Percentiles rank a stretch among this genome's conserved stretches.
Evolutionary conservation across 2,329 filamentous ascomycete genomes (phyloP).

Genomic region (Alternaria incomplexa): DNA sequence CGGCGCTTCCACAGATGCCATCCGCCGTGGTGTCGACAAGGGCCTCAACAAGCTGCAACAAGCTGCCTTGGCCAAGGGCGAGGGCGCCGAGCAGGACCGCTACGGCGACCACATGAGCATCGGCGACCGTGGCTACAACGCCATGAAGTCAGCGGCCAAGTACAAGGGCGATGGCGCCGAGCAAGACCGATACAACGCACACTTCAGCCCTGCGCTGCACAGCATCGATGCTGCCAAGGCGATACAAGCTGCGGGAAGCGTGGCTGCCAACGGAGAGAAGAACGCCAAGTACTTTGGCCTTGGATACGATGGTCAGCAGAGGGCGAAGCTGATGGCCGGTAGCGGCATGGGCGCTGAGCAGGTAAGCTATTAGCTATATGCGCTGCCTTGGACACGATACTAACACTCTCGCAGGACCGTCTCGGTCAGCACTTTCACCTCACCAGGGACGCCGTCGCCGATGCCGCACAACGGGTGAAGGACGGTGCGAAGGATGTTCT

Average conservation of each 20-base stretch:
- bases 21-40: constrained; percentile 27
- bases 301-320: constrained; percentile 39
- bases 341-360: constrained; percentile 44
- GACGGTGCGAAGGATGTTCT: constrained; percentile 32
- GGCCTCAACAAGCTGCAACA: constrained; percentile 26
- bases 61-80: constrained; percentile 18
- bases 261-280: constrained; percentile 30
- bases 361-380: constrained; percentile 21
- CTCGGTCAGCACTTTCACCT: constrained; percentile 39
- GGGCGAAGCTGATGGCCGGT: constrained; percentile 36
- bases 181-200: constrained; percentile 40
- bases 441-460: constrained; percentile 22
- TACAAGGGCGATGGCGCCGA: constrained; percentile 37
- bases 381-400: not conserved
- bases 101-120: constrained; percentile 27
- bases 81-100: constrained; percentile 34
- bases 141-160: constrained; percentile 21
- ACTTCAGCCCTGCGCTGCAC: constrained; percentile 33
- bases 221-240: constrained; percentile 33
- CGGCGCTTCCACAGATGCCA: constrained; percentile 24
- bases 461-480: constrained; percentile 36
- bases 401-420: constrained; percentile 33
- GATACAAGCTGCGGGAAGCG: constrained; percentile 27
- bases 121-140: constrained; percentile 15
- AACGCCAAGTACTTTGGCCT: constrained; percentile 38